Conservation (phyloP, 1,284 basidiomycete genomes). For the Thecaphora thlaspeos region DNA sequence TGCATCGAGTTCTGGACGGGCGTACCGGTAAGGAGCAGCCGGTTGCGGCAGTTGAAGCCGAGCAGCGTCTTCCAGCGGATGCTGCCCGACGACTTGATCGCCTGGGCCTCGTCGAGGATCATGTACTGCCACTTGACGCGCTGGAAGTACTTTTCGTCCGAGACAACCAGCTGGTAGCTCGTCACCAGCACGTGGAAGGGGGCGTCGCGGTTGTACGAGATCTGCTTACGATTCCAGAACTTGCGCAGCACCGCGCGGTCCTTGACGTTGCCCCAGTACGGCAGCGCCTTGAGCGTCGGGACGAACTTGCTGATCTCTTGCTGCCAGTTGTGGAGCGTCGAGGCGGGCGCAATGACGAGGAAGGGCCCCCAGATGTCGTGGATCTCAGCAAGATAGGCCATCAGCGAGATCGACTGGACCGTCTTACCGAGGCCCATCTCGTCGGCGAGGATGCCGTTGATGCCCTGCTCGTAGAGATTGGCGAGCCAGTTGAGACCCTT, state of each 20-base stretch:
- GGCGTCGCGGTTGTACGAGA: slow-evolving; percentile 90
- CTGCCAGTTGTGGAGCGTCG: slow-evolving; percentile 99
- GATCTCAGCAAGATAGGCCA: slow-evolving; percentile 93
- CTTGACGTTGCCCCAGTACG: slow-evolving; percentile 98
- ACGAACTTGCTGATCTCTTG: slow-evolving; percentile 96
- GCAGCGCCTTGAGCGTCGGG: slow-evolving; percentile 86
- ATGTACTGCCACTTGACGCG: slow-evolving; percentile 99
- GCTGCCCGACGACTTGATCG: slow-evolving; percentile 98
- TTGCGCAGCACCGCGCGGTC: slow-evolving; percentile 91
- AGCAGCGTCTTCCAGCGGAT: slow-evolving; percentile 96
- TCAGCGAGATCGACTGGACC: slow-evolving; percentile 94
- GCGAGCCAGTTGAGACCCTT: slow-evolving; percentile 98
- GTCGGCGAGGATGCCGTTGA: slow-evolving; percentile 66
- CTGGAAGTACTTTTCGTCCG: slow-evolving; percentile 98
- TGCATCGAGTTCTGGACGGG: slow-evolving; percentile 99
- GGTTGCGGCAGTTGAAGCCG: slow-evolving; percentile 93
- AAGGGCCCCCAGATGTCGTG: slow-evolving; percentile 99
- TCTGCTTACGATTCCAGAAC: slow-evolving; percentile 98
- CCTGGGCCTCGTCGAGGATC: slow-evolving; percentile 98
- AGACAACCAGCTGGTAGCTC: slow-evolving; percentile 93
- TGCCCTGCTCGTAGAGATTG: slow-evolving; percentile 97
- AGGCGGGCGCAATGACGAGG: slow-evolving; percentile 96
- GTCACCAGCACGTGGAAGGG: slow-evolving; percentile 97
- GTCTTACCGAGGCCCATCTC: slow-evolving; percentile 84
- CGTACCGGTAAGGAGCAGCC: slow-evolving; percentile 91